Base-by-base conservation (phyloP, 345 rosid species). In the Eucalyptus pauciflora region DNA sequence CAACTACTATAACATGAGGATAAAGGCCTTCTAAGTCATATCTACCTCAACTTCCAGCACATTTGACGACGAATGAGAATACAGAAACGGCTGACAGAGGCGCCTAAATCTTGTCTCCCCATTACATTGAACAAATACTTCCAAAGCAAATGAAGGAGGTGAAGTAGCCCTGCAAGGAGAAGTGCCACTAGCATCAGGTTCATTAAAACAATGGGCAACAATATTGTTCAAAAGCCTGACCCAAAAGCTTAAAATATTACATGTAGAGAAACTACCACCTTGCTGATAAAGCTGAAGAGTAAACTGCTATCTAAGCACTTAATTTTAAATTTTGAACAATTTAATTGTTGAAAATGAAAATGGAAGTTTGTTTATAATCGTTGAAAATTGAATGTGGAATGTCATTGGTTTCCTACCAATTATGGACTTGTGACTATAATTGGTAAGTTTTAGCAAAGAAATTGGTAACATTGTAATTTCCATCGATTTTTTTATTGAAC, bases 91-190 rank as follows among this genome's bases (percentile, higher is more conserved):
- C 89, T 97, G 98, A 92, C 99, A 98, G 62, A 98, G 98, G 91
- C 99, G 98, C 93, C 98, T 95, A 91, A 98, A 98, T 89, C 96
- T 95, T 76, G 98, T 94, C 93, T 98, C 98, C 83, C 98, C 98
- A 92, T 94, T 97, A 64, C 98, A 97, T 90, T 94, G 96, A 89
- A 97, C 99, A 90, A 98, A 98, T 33, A 96, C 99, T 93, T 98
- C 99, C 95, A 98, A 92, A 89, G 99, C 99, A 95, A 98, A 98
- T 50, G 99, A 98, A 88, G 98, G 99, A 86, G 99, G 99, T 81
- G 96, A 96, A 87, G 99, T 98, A 15, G 98, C 99, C 95, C 99
- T 98, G 93, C 79, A 87, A 18, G 76, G 76, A 20, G 25, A 88
- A 49, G 20, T 17, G 16, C 43, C 62, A 58, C 24, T 54, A 83